Base-by-base conservation (phyloP, 2,329 filamentous ascomycete species). In the Pezicula carpinea region DNA sequence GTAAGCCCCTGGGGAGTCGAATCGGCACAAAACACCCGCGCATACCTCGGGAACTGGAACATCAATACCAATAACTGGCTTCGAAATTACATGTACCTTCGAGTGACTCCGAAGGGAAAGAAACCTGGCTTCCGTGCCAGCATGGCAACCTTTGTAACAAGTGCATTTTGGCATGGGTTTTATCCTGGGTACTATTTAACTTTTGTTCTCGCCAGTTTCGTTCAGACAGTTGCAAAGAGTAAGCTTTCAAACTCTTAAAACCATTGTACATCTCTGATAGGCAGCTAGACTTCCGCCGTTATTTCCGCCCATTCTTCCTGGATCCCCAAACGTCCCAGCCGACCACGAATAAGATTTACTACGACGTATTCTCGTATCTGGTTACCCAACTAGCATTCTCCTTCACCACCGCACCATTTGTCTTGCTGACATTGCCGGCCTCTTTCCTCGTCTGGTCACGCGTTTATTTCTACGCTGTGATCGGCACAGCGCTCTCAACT, bases 1-100 rank as follows among this genome's bases (percentile, higher is more conserved):
- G 89, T 99, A 56, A 83, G 87, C 55, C 87, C 93, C 0, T 85
- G 83, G 76, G 82, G 80, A 2, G 87, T 99, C 22, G 93, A 99
- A 69, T 76, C 82, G 1, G 93, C 92, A 1, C 91, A 96, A 68
- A 99, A 97, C 65, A 87, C 88, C n/a, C 83, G 92, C 45, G 90
- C 82, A 2, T 97, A 93, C 60, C 77, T 99, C 3, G 92, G 85
- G 41, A 87, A 82, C 60, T 99, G 93, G 93, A 99, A 99, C 67
- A 96, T 96, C 72, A 97, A 97, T 68, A 99, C 93, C 11, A 99
- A 96, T 66, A 82, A 89, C 60, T 99, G 93, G 93, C 73, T 99
- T 51, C 82, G 91, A 39, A 96, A 97, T 67, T 99, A 96, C 63
- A 77, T 99, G 57, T 99, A 97, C 64, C 76, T 99, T 40, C 84